phyloP scores from a whole-genome alignment of 2,329 filamentous ascomycete genomes.

The Plenodomus biglobosus region DNA sequence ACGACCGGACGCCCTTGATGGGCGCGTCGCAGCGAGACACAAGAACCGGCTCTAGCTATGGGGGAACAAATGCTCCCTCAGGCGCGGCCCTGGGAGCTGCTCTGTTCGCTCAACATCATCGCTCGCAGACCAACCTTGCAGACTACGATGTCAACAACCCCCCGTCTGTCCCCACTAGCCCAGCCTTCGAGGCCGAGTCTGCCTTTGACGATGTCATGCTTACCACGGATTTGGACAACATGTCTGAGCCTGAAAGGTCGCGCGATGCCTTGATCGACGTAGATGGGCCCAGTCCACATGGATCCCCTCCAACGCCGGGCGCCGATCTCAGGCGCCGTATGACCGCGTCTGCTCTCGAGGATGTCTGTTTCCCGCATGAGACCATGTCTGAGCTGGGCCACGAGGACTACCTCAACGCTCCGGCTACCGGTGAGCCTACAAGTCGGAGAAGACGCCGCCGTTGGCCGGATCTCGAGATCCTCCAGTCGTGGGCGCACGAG shows the following conservation, averaged over 20 bases:
- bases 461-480: conserved; percentile 81
- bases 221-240: conserved; percentile 59
- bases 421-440: conserved; percentile 47
- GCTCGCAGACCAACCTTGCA: conserved; percentile 34
- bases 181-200: conserved; percentile 55
- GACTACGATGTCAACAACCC: conserved; percentile 67
- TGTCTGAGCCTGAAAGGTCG: conserved; percentile 23
- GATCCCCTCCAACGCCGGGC: conserved; percentile 26
- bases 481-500: conserved; percentile 87
- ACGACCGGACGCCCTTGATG: conserved; percentile 61
- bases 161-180: conserved; percentile 62
- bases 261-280: conserved; percentile 56
- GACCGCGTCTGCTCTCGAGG: conserved; percentile 69
- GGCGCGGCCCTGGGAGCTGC: background rate
- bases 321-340: conserved; percentile 38
- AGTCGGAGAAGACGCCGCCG: conserved; percentile 57
- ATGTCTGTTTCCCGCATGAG: conserved; percentile 88
- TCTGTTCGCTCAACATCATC: conserved; percentile 29
- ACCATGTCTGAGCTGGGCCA: conserved; percentile 78
- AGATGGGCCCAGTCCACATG: conserved; percentile 57
- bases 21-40: conserved; percentile 40
- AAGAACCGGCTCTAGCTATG: conserved; percentile 41
- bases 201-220: conserved; percentile 67
- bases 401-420: conserved; percentile 64
- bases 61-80: conserved; percentile 21